Conservation (phyloP, 2,329 filamentous ascomycete species). For the Aspergillus texensis region DNA sequence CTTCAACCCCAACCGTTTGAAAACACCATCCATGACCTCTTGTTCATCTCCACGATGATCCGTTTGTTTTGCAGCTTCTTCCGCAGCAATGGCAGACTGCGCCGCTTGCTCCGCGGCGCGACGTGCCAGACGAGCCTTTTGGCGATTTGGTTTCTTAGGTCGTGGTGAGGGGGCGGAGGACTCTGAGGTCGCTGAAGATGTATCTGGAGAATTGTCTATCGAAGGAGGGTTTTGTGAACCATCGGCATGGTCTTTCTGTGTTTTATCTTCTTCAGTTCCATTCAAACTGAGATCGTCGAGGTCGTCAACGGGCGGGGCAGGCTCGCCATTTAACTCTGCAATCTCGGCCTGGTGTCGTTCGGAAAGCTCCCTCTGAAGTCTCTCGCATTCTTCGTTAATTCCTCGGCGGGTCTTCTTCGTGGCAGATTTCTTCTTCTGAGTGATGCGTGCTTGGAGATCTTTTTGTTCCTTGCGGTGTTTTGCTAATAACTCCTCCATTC, state of each 20-base stretch:
- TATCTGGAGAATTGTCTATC: constrained; percentile 11
- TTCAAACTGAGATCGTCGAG: constrained; percentile 39
- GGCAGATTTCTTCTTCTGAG: constrained; percentile 94
- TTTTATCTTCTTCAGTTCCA: constrained; percentile 22
- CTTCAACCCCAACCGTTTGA: constrained; percentile 64
- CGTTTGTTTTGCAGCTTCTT: constrained; percentile 74
- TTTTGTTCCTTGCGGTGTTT: constrained; percentile 86
- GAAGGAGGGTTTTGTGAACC: constrained; percentile 3
- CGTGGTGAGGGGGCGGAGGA: constrained; percentile 23
- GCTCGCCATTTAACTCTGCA: constrained; percentile 45
- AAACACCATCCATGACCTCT: constrained; percentile 68
- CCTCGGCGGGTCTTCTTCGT: constrained; percentile 78
- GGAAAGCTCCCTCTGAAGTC: constrained; percentile 58
- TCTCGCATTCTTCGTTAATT: constrained; percentile 67
- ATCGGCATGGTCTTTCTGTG: constrained; percentile 1
- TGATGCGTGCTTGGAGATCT: constrained; percentile 82
- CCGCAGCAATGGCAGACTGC: constrained; percentile 65
- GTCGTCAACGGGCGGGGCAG: constrained; percentile 26
- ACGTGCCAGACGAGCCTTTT: constrained; percentile 87
- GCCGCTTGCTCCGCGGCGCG: constrained; percentile 83
- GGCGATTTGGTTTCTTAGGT: constrained; percentile 79
- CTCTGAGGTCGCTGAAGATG: constrained; percentile 21
- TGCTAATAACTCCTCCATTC: constrained; percentile 75
- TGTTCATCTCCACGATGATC: constrained; percentile 73
- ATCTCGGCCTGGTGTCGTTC: constrained; percentile 58